Evolutionary conservation across 2,329 filamentous ascomycete genomes (phyloP).

Genomic region (Fusarium tanahbumbuense): DNA sequence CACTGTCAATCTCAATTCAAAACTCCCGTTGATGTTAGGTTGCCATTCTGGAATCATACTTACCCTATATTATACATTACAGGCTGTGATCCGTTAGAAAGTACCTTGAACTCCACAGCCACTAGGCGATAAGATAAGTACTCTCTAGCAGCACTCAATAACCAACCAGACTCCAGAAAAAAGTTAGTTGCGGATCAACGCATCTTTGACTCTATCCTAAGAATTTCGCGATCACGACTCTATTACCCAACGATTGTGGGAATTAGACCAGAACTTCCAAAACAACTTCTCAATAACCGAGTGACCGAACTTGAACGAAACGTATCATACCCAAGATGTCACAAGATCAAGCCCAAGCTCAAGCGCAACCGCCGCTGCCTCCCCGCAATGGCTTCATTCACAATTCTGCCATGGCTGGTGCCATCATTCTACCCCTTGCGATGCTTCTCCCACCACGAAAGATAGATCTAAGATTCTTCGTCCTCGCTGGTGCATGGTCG

Average conservation of each 20-base stretch:
- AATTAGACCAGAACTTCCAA: background rate
- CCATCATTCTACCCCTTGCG: slow-evolving; percentile 60
- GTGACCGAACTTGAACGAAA: background rate
- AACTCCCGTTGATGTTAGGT: background rate
- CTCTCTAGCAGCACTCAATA: background rate
- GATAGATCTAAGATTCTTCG: slow-evolving; percentile 61
- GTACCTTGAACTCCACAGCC: background rate
- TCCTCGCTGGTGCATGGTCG: slow-evolving; percentile 63
- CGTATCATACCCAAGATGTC: slow-evolving; percentile 42
- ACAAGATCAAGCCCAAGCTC: slow-evolving; percentile 42
- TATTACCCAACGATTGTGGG: background rate
- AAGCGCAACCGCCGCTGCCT: slow-evolving; percentile 46
- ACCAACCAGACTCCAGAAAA: slow-evolving; percentile 29
- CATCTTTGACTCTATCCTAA: slow-evolving; percentile 12
- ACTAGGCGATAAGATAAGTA: background rate
- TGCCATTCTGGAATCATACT: background rate
- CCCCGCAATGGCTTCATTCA: slow-evolving; percentile 56
- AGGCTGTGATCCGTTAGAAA: background rate
- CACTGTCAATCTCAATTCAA: background rate
- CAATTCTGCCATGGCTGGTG: slow-evolving; percentile 61
- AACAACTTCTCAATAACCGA: background rate
- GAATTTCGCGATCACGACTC: slow-evolving; percentile 15
- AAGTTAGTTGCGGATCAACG: slow-evolving; percentile 27
- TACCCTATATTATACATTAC: background rate
- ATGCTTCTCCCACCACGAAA: slow-evolving; percentile 65